These are phyloP conservation scores for Magnolia sinica DNA, from an alignment of 164 flowering plant genomes.

Conservation along the genomic window DNA sequence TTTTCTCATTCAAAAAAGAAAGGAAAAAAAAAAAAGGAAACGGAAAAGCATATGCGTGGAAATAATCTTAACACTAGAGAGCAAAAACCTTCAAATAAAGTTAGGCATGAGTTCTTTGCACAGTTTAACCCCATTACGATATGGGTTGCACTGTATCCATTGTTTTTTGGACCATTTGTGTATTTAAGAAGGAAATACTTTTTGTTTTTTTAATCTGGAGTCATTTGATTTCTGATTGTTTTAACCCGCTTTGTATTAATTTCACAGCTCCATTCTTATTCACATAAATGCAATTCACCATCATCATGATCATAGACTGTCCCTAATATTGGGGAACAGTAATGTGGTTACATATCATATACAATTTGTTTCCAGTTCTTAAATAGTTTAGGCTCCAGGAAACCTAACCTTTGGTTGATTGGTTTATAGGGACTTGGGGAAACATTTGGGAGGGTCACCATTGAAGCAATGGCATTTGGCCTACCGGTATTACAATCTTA, in stretches of 20 bases:
- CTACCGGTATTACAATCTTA: slow-evolving; percentile 64
- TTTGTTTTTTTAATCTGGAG: no score
- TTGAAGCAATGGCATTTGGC: slow-evolving; percentile 99
- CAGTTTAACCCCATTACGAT: no score
- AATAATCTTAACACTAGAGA: no score
- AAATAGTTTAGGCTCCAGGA: background rate
- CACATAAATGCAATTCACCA: background rate
- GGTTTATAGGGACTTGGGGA: slow-evolving; percentile 78
- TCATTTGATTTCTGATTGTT: background rate
- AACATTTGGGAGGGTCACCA: slow-evolving; percentile 96
- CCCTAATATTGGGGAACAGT: background rate
- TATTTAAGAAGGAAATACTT: no score
- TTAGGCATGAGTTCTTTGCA: no score
- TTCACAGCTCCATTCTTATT: slow-evolving; percentile 1
- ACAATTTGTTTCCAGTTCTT: background rate
- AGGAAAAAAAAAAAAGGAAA: no score
- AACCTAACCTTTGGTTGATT: slow-evolving; percentile 6
- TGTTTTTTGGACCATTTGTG: no score
- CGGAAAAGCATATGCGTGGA: no score
- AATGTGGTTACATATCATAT: background rate
- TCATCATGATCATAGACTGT: background rate
- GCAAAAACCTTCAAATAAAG: no score
- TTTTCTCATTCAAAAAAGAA: no score
- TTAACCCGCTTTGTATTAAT: background rate
- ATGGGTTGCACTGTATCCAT: no score